Evolutionary conservation across 441 rosid genomes (phyloP).

Genomic region (Rhodomyrtus psidioides): DNA sequence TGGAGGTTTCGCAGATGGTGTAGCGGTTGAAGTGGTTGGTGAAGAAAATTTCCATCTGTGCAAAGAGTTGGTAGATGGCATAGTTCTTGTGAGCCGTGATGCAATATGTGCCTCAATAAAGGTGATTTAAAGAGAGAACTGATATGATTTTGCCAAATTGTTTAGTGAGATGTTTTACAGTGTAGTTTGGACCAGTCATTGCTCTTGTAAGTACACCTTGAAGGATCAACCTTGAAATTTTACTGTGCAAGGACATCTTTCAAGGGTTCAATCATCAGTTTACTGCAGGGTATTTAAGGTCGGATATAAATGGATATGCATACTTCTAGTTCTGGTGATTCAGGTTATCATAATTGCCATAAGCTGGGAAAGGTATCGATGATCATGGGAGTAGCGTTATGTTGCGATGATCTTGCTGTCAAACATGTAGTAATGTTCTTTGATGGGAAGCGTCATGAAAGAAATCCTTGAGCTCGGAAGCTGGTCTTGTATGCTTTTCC

Average conservation of each 20-base stretch:
- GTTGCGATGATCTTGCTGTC: neutral
- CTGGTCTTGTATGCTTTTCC: neutral
- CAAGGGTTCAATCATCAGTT: neutral
- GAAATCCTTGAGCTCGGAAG: neutral
- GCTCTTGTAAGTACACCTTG: neutral
- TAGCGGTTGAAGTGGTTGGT: conserved; percentile 95
- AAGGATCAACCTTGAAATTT: neutral
- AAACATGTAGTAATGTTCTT: neutral
- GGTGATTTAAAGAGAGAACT: conserved; percentile 20
- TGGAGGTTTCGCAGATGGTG: conserved; percentile 98
- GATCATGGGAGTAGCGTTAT: neutral
- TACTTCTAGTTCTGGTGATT: neutral
- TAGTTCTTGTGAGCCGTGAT: conserved; percentile 94
- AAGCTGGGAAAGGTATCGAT: neutral
- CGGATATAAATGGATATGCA: neutral
- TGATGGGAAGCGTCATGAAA: neutral
- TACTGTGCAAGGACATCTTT: neutral
- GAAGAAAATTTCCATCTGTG: conserved; percentile 81
- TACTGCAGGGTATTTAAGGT: neutral
- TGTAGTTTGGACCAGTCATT: neutral
- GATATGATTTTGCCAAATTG: neutral
- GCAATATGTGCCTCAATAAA: conserved; percentile 96
- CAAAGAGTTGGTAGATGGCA: conserved; percentile 78
- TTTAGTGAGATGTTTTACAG: neutral
- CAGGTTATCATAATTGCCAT: neutral